Conservation (phyloP, 1,139 yeast genomes). For the Yamadazyma dendronema region DNA sequence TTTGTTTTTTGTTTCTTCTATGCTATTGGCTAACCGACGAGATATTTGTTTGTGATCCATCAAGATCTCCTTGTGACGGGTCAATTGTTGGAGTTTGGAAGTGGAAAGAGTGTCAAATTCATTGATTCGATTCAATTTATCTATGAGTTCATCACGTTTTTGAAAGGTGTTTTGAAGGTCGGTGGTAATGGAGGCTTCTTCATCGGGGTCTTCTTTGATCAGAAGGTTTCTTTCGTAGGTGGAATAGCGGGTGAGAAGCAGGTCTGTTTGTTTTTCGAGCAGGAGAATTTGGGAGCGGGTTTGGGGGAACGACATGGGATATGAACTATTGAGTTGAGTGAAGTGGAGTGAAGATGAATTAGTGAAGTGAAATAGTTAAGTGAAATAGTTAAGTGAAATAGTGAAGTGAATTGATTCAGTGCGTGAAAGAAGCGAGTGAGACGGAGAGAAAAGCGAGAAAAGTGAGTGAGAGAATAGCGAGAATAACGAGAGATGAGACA, state of each 20-base stretch:
- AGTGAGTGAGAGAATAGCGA: too few species aligned
- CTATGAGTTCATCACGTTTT: conserved; percentile 32
- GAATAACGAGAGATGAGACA: background rate
- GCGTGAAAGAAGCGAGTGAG: too few species aligned
- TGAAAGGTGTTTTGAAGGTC: conserved; percentile 43
- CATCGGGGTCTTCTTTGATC: conserved; percentile 44
- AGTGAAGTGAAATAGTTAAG: background rate
- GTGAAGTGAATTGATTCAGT: too few species aligned
- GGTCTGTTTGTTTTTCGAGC: conserved; percentile 44
- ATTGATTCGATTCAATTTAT: conserved; percentile 39
- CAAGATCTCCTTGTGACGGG: conserved; percentile 76
- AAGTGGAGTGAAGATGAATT: background rate
- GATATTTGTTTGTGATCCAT: conserved; percentile 69
- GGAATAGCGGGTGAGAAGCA: conserved; percentile 35
- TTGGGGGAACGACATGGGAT: conserved; percentile 39
- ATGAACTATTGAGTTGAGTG: background rate
- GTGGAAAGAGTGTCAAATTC: conserved; percentile 65
- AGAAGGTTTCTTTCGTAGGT: conserved; percentile 25
- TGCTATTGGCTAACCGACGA: conserved; percentile 54
- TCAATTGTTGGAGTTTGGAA: conserved; percentile 75
- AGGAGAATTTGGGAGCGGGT: conserved; percentile 38
- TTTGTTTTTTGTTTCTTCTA: conserved; percentile 74
- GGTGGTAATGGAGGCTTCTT: conserved; percentile 62
- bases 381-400: background rate
- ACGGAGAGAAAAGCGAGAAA: too few species aligned